Evolutionary conservation across 352 stramenopile species (phyloP).

Genomic region (Pelagophyceae sp.): DNA sequence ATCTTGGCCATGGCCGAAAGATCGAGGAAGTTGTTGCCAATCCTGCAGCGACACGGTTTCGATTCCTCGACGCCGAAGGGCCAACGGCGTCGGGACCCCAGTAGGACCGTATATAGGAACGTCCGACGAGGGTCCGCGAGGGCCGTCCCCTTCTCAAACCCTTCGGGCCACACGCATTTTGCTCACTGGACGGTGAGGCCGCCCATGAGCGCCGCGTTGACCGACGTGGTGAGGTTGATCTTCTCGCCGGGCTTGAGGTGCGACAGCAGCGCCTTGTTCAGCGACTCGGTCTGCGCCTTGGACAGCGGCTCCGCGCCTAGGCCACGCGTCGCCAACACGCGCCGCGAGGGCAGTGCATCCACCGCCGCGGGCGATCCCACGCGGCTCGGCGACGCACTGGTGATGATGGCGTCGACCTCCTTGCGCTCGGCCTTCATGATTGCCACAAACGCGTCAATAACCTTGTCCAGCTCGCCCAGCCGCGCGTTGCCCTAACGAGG

Average conservation of each 20-base stretch:
- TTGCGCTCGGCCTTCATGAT: slow-evolving; percentile 71
- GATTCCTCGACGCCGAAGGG: too few species aligned
- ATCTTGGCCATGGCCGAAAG: slow-evolving; percentile 75
- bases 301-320: not conserved
- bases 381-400: slow-evolving; percentile 58
- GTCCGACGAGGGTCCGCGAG: too few species aligned
- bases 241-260: slow-evolving; percentile 67
- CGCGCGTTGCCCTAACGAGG: slow-evolving; percentile 57
- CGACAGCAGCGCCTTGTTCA: slow-evolving; percentile 74
- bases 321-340: too few species aligned
- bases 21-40: slow-evolving; percentile 81
- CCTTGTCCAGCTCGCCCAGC: slow-evolving; percentile 56
- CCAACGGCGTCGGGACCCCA: too few species aligned
- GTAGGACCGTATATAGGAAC: too few species aligned
- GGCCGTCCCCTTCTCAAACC: too few species aligned
- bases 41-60: too few species aligned
- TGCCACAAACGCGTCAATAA: slow-evolving; percentile 68
- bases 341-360: too few species aligned
- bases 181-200: slow-evolving; percentile 77
- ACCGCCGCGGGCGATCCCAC: too few species aligned
- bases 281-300: slow-evolving; percentile 52
- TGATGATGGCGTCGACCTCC: slow-evolving; percentile 75
- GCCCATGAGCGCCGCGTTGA: slow-evolving; percentile 70
- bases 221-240: slow-evolving; percentile 62
- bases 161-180: too few species aligned